These are phyloP conservation scores for Arthroderma sp. DNA, from an alignment of 2,329 filamentous ascomycete genomes.

Conservation along the genomic window DNA sequence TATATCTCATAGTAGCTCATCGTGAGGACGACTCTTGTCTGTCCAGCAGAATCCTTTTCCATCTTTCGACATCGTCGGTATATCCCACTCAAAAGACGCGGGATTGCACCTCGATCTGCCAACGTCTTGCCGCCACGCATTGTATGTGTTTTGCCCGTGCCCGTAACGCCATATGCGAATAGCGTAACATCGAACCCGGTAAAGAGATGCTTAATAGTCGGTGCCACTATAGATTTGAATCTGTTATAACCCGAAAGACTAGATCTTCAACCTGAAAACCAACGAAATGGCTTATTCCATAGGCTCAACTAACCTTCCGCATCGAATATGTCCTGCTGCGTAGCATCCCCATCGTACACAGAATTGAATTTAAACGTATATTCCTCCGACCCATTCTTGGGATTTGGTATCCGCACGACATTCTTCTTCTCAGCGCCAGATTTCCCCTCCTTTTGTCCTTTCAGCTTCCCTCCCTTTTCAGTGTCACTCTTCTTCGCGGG, in stretches of 20 bases:
- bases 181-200: slow-evolving; percentile 70
- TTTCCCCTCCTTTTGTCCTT: slow-evolving; percentile 17
- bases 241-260: not conserved
- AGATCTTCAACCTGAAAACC: not conserved
- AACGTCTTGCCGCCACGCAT: slow-evolving; percentile 85
- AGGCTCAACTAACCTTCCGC: slow-evolving; percentile 55
- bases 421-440: slow-evolving; percentile 42
- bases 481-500: not conserved
- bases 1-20: slow-evolving; percentile 96
- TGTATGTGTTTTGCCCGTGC: slow-evolving; percentile 89
- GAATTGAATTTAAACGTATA: slow-evolving; percentile 92
- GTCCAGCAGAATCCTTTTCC: slow-evolving; percentile 59
- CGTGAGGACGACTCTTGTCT: slow-evolving; percentile 57
- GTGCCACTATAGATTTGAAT: slow-evolving; percentile 48
- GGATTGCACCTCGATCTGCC: slow-evolving; percentile 77
- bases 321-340: slow-evolving; percentile 80
- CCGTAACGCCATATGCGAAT: slow-evolving; percentile 87
- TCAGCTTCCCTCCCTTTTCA: not conserved
- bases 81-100: slow-evolving; percentile 68
- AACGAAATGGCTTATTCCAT: slow-evolving; percentile 5
- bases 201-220: slow-evolving; percentile 84
- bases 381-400: slow-evolving; percentile 80
- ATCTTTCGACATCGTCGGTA: slow-evolving; percentile 79
- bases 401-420: slow-evolving; percentile 79
- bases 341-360: slow-evolving; percentile 68